A percentile compares a stretch with the other conserved stretches of the same genome.
Conservation (phyloP, 306 rosid genomes). For the Quillaja saponaria region DNA sequence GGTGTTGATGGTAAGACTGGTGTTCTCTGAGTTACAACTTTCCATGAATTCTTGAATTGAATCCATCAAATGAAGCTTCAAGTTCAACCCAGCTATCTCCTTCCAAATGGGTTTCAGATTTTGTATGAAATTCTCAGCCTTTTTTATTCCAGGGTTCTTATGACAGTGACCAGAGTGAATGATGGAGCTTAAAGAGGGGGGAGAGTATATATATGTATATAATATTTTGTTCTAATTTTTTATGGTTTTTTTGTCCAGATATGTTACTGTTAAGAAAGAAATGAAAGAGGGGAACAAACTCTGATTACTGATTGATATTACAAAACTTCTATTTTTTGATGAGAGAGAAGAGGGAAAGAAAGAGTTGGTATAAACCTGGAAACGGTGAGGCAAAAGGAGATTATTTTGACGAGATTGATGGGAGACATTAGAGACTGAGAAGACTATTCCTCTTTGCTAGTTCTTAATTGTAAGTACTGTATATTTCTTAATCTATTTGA, state of each 20-base stretch:
- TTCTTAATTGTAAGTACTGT: constrained; percentile 18
- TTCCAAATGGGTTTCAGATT: constrained; percentile 34
- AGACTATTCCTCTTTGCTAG: constrained; percentile 49
- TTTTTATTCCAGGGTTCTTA: constrained; percentile 47
- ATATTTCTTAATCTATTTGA: constrained; percentile 34
- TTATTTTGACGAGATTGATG: constrained; percentile 66
- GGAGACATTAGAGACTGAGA: constrained; percentile 41
- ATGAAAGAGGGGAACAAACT: constrained; percentile 30
- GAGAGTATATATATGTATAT: background rate
- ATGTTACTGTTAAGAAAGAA: constrained; percentile 34
- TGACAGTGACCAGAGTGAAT: constrained; percentile 32
- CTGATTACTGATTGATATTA: constrained; percentile 46
- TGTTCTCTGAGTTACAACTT: constrained; percentile 44
- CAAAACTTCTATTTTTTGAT: constrained; percentile 26
- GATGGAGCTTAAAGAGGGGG: constrained; percentile 28
- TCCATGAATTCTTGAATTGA: constrained; percentile 71
- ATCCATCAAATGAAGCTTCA: constrained; percentile 46
- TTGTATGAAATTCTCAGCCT: constrained; percentile 3
- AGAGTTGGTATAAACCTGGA: constrained; percentile 28
- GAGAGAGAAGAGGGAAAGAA: constrained; percentile 11
- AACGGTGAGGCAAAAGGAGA: constrained; percentile 46
- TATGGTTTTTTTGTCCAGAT: constrained; percentile 20
- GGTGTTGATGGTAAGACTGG: constrained; percentile 24
- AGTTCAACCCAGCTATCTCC: background rate
- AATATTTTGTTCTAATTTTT: constrained; percentile 29